Evolutionary conservation across 805 yeast genomes (phyloP), one percentile per base, ranked within the genome.

Genomic region (Metschnikowia rubicola): DNA sequence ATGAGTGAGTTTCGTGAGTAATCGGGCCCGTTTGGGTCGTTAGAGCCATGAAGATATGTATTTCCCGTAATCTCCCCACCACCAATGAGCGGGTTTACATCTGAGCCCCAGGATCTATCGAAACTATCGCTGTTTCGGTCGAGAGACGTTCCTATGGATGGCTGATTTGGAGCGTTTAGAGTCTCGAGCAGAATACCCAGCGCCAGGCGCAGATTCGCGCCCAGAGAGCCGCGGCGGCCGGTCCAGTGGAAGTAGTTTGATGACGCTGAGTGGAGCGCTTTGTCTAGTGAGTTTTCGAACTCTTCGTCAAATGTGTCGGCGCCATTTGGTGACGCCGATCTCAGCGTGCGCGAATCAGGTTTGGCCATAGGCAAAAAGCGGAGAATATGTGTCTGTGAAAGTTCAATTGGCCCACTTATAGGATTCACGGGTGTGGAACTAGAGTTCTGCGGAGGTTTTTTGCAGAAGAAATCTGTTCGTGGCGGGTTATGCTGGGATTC

Each of bases 201-300:
- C 1, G 30, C 13, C 40, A 26, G 44, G 17, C 30, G 44, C 48
- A 45, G 48, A 12, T 40, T 37, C 7, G 56, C 30, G 15, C 52
- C 61, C 44, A 48, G 53, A 19, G 61, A 54, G 19, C 61, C 62
- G 37, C 63, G 63, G 47, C 70, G 59, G 58, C 51, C 61, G 55
- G 62, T 32, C 50, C 51, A 55, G 58, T 68, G 46, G 40, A 60
- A 63, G 33, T 66, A 56, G 66, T 73, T 54, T 33, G 43, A 28
- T 66, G 81, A 57, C 54, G 70, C 71, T 58, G 64, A 68, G 50
- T 80, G 80, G 53, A 85, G 67, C 1, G 89, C 92, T 40, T 80
- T 80, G 56, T 83, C 86, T 48, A 83, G 68, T 10, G 86, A 80
- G 52, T 72, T 74, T 59, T 84, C 89, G 59, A 85, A 79, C 53